Conservation (phyloP, 148 eudicot species). For the Chenopodium album region DNA sequence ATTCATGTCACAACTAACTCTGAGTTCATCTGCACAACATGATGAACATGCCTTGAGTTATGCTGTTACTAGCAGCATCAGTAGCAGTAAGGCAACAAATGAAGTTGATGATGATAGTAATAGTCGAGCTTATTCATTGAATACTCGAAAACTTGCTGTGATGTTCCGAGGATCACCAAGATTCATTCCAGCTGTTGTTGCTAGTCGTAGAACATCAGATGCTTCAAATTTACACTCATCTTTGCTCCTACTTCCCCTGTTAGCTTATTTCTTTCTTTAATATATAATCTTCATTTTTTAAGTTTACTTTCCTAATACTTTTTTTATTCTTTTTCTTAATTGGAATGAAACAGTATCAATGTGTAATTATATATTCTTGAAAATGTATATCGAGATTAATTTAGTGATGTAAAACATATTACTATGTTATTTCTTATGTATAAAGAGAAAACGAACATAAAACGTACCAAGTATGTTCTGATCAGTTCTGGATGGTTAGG, state of each 20-base stretch:
- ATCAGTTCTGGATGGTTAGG: too few relatives aligned
- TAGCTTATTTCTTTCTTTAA: slow-evolving; percentile 8
- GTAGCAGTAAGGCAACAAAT: not conserved
- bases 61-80: not conserved
- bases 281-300: not conserved
- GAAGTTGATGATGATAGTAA: not conserved
- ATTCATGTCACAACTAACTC: not conserved
- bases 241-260: slow-evolving; percentile 6
- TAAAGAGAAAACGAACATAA: too few relatives aligned
- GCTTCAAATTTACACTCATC: not conserved
- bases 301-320: too few relatives aligned
- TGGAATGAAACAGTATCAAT: not conserved
- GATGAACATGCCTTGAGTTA: not conserved
- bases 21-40: not conserved
- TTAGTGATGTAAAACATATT: too few relatives aligned
- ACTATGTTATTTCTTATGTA: too few relatives aligned
- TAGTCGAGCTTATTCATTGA: not conserved
- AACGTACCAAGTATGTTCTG: too few relatives aligned
- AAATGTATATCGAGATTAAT: too few relatives aligned
- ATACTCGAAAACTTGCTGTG: not conserved
- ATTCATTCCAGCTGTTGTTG: slow-evolving; percentile 7
- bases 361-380: not conserved
- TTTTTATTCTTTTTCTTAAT: not conserved
- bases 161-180: not conserved
- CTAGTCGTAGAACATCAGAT: slow-evolving; percentile 13